Percentiles rank a stretch among this genome's conserved stretches.
These are phyloP conservation scores for Hypoxylon intermedium DNA, from an alignment of 495 filamentous ascomycete species.

Conservation along the genomic window DNA sequence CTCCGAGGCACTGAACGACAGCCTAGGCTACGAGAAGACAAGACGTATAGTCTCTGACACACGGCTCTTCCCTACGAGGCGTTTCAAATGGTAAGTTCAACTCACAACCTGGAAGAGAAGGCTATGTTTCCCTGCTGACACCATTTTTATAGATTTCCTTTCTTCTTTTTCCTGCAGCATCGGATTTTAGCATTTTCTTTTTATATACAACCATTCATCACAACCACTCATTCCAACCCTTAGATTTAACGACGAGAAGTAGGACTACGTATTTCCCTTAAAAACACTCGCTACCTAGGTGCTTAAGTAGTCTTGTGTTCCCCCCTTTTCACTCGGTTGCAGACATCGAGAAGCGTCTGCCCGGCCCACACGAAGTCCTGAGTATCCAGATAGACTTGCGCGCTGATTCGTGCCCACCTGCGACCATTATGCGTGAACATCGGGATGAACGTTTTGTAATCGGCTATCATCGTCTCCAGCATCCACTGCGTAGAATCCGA, in stretches of 20 bases:
- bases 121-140: too few species aligned
- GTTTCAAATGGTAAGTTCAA: too few species aligned
- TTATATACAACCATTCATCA: not conserved
- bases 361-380: conserved; percentile 80
- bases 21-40: too few species aligned
- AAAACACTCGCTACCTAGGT: not conserved
- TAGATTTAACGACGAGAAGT: too few species aligned
- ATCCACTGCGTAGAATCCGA: conserved; percentile 62
- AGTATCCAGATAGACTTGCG: conserved; percentile 78
- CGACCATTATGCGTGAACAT: conserved; percentile 64
- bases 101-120: too few species aligned
- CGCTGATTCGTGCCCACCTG: conserved; percentile 77
- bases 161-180: too few species aligned
- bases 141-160: too few species aligned
- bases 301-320: conserved; percentile 50
- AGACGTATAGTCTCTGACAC: too few species aligned
- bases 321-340: conserved; percentile 62
- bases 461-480: conserved; percentile 57
- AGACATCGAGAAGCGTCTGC: conserved; percentile 64
- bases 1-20: not conserved
- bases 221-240: too few species aligned
- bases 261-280: too few species aligned
- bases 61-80: too few species aligned
- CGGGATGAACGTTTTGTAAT: conserved; percentile 75
- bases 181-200: too few species aligned